A percentile compares a stretch with the other conserved stretches of the same genome.
phyloP scores from a whole-genome alignment of 1,284 basidiomycete species.

The Kwoniella shivajii region DNA sequence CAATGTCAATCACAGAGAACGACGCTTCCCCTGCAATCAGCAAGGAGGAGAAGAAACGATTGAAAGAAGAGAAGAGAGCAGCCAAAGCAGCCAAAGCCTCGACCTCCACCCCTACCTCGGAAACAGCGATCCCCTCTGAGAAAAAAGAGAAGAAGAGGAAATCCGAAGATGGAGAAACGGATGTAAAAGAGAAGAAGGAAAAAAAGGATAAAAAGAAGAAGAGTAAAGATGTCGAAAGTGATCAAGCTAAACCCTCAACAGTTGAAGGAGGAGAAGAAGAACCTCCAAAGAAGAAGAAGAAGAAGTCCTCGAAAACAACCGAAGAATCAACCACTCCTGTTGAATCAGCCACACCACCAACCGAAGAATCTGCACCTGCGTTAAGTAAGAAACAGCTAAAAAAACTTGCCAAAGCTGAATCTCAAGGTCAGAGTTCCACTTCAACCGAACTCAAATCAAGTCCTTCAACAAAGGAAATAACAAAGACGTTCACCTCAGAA shows the following conservation, averaged over 20 bases:
- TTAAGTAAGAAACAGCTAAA: slow-evolving; percentile 50
- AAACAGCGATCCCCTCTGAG: slow-evolving; percentile 46
- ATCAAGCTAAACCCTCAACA: slow-evolving; percentile 8
- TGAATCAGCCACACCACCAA: slow-evolving; percentile 21
- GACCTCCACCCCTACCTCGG: slow-evolving; percentile 3
- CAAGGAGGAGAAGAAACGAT: slow-evolving; percentile 46
- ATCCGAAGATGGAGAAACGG: slow-evolving; percentile 27
- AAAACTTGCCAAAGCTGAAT: slow-evolving; percentile 44
- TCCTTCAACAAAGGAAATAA: slow-evolving; percentile 9
- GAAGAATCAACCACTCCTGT: slow-evolving; percentile 27
- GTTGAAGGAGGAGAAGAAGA: slow-evolving; percentile 20
- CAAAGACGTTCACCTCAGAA: slow-evolving; percentile 52
- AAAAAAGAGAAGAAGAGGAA: slow-evolving; percentile 29
- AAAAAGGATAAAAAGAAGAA: slow-evolving; percentile 43
- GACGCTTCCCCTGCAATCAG: slow-evolving; percentile 26
- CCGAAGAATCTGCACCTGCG: slow-evolving; percentile 8
- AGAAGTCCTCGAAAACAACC: slow-evolving; percentile 49
- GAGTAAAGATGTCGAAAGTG: slow-evolving; percentile 20
- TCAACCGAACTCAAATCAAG: slow-evolving; percentile 27
- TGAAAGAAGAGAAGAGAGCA: slow-evolving; percentile 37
- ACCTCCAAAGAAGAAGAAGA: slow-evolving; percentile 30
- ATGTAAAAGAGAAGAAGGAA: slow-evolving; percentile 40
- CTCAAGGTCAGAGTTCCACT: slow-evolving; percentile 14
- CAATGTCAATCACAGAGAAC: slow-evolving; percentile 43
- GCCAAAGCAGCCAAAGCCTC: slow-evolving; percentile 26